A percentile compares a stretch with the other conserved stretches of the same genome.
Evolutionary conservation across 352 stramenopile genomes (phyloP).

Genomic region (Thalassiosira hispida): DNA sequence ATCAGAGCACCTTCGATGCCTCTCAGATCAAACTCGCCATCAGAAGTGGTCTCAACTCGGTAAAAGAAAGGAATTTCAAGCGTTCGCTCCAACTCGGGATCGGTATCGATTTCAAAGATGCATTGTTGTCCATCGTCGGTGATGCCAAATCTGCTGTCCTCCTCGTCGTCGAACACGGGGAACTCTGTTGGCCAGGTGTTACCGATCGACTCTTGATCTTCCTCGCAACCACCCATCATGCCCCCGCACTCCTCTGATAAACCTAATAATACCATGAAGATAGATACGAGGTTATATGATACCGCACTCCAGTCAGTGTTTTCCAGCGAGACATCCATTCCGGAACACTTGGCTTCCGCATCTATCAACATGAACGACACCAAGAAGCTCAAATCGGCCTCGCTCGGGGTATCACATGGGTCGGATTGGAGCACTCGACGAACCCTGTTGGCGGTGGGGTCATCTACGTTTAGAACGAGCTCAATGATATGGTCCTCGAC

Average conservation of each 20-base stretch:
- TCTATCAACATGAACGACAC: constrained; percentile 17
- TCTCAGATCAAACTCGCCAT: constrained; percentile 3
- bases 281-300: constrained; percentile 12
- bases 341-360: constrained; percentile 4
- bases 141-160: neutral
- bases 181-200: neutral
- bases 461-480: neutral
- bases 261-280: constrained; percentile 44
- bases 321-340: neutral
- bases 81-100: neutral
- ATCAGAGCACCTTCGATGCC: constrained; percentile 23
- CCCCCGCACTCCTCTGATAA: too few relatives aligned
- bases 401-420: constrained; percentile 21
- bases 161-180: neutral
- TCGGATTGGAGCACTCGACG: constrained; percentile 13
- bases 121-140: constrained; percentile 13
- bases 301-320: constrained; percentile 6
- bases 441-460: neutral
- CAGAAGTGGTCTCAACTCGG: constrained; percentile 18
- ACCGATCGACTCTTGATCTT: neutral
- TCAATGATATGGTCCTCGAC: constrained; percentile 27
- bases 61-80: constrained; percentile 32
- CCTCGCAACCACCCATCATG: constrained; percentile 8
- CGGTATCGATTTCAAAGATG: constrained; percentile 4
- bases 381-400: constrained; percentile 17